Evolutionary conservation across 805 yeast species (phyloP).

Genomic region (Millerozyma acaciae): DNA sequence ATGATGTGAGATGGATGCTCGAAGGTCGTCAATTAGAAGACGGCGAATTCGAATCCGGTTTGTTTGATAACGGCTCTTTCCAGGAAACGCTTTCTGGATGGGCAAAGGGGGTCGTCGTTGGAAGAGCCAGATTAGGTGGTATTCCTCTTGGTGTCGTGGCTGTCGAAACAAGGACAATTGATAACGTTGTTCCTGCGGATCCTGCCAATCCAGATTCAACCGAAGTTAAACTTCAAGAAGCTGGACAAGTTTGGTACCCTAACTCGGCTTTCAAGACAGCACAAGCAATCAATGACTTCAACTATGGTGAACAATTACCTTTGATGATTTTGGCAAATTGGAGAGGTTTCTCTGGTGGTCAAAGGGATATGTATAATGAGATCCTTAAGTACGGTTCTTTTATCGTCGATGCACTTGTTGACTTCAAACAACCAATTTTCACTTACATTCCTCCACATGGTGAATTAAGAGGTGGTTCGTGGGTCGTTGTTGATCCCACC

Average conservation of each 20-base stretch:
- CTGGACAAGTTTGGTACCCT: conserved; percentile 99
- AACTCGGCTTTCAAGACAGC: conserved; percentile 99
- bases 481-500: conserved; percentile 99
- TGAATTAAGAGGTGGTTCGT: conserved; percentile 98
- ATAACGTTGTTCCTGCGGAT: conserved; percentile 92
- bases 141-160: conserved; percentile 98
- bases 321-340: conserved; percentile 97
- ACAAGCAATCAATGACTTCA: conserved; percentile 96
- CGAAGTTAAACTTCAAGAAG: conserved; percentile 83
- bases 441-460: conserved; percentile 98
- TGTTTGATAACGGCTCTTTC: conserved; percentile 91
- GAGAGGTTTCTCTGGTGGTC: conserved; percentile 99
- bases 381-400: conserved; percentile 94
- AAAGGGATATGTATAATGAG: conserved; percentile 98
- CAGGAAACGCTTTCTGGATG: conserved; percentile 96
- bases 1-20: conserved; percentile 94
- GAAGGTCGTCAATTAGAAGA: conserved; percentile 70
- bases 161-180: conserved; percentile 88
- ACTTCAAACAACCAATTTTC: conserved; percentile 93
- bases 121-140: conserved; percentile 98
- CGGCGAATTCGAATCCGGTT: conserved; percentile 76
- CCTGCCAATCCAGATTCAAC: conserved; percentile 97
- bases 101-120: conserved; percentile 98
- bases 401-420: conserved; percentile 96
- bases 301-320: conserved; percentile 96